Conservation (phyloP, 768 basidiomycete genomes). For the Pisolithus tinctorius region DNA sequence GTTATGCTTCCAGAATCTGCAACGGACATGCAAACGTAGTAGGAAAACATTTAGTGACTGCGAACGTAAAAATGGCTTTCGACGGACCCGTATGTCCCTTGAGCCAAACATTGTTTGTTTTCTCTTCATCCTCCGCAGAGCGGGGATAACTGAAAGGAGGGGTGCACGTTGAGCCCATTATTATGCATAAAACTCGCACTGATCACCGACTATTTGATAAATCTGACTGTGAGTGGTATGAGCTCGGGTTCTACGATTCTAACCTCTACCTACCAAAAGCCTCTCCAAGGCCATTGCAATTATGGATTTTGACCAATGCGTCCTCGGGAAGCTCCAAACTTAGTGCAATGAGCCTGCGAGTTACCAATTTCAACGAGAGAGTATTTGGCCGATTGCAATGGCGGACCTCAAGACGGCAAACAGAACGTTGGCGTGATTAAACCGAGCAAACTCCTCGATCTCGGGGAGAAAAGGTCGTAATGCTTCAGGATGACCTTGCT, state of each 20-base stretch:
- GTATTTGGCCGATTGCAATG: neutral
- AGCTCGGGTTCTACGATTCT: neutral
- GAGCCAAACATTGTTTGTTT: conserved; percentile 50
- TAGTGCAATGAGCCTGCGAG: conserved; percentile 38
- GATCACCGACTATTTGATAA: conserved; percentile 58
- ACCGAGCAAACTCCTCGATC: conserved; percentile 40
- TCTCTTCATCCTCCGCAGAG: conserved; percentile 40
- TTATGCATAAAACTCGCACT: neutral
- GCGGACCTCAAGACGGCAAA: conserved; percentile 40
- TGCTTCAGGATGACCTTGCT: conserved; percentile 41
- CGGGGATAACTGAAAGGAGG: conserved; percentile 38
- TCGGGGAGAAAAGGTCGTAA: conserved; percentile 48
- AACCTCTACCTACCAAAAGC: conserved; percentile 30
- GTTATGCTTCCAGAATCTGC: conserved; percentile 50
- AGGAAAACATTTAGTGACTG: neutral
- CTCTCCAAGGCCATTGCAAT: conserved; percentile 35
- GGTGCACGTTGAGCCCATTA: neutral
- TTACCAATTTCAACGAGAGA: neutral
- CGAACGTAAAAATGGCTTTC: too few species aligned
- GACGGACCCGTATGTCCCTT: conserved; percentile 51
- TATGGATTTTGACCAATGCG: conserved; percentile 41
- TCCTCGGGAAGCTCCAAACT: conserved; percentile 53
- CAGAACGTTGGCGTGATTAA: conserved; percentile 48
- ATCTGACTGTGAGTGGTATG: conserved; percentile 36
- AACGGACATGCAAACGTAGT: neutral